phyloP scores from a whole-genome alignment of 352 stramenopile species.

The Phytophthora sansomeana region DNA sequence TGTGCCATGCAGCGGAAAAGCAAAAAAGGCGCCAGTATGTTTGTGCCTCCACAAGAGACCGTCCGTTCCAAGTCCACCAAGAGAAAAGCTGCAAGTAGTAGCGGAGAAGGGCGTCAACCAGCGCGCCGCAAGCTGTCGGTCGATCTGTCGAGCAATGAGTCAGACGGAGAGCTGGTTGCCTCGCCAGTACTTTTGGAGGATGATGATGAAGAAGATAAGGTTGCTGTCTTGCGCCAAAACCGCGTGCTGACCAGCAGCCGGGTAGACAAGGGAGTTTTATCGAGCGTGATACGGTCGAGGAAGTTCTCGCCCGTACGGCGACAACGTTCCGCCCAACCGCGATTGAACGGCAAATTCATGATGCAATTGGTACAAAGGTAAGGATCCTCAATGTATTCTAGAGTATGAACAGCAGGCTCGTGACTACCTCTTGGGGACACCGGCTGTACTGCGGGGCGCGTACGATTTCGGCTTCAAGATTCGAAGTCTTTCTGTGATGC shows the following conservation, averaged over 20 bases:
- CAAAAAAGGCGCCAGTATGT: background rate
- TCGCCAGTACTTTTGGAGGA: background rate
- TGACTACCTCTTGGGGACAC: background rate
- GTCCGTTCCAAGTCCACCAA: background rate
- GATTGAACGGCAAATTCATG: background rate
- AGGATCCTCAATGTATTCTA: constrained; percentile 5
- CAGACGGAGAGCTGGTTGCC: background rate
- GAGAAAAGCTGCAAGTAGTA: background rate
- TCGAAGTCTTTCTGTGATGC: background rate
- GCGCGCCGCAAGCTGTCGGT: background rate
- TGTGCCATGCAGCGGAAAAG: background rate
- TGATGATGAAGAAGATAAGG: background rate
- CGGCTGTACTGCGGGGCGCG: background rate
- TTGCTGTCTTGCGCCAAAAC: background rate
- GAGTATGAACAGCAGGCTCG: constrained; percentile 4
- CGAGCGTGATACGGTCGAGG: background rate
- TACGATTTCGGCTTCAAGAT: constrained; percentile 8
- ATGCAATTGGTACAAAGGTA: background rate
- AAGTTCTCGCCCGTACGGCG: background rate
- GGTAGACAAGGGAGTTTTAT: background rate
- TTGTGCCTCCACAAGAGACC: background rate
- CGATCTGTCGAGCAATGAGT: background rate
- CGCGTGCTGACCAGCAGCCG: background rate
- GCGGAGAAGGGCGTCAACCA: background rate
- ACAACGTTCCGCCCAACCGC: constrained; percentile 3